A percentile compares a stretch with the other conserved stretches of the same genome.
Conservation (phyloP, 305 asterid genomes). For the Fraxinus sp. region DNA sequence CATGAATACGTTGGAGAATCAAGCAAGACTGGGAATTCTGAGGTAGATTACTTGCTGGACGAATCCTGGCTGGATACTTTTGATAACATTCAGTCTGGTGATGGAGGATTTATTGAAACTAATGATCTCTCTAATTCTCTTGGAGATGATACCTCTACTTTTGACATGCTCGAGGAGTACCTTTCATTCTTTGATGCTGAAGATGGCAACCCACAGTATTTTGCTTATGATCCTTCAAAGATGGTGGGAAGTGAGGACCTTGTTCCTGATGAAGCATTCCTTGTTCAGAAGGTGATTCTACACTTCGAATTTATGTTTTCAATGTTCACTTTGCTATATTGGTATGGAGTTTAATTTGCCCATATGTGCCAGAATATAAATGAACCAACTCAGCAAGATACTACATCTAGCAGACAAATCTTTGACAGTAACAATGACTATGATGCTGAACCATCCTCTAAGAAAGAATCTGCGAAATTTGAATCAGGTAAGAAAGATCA, state of each 20-base stretch:
- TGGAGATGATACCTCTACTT: conserved; percentile 37
- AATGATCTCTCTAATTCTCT: conserved; percentile 59
- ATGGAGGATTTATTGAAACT: conserved; percentile 67
- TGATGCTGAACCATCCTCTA: conserved; percentile 33
- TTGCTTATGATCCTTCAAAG: conserved; percentile 45
- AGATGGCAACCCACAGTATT: conserved; percentile 38
- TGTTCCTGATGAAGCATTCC: conserved; percentile 35
- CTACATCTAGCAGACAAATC: conserved; percentile 33
- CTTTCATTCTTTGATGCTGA: conserved; percentile 58
- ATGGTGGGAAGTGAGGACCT: conserved; percentile 39
- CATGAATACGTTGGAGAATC: conserved; percentile 42
- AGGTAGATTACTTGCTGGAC: conserved; percentile 32
- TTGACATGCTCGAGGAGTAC: conserved; percentile 65
- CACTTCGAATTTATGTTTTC: neutral
- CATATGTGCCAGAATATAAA: conserved; percentile 37
- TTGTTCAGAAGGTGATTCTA: conserved; percentile 45
- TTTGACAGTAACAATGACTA: conserved; percentile 26
- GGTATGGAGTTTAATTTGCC: conserved; percentile 10
- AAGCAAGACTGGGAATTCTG: conserved; percentile 26
- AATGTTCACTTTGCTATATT: conserved; percentile 2
- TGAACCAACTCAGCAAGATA: conserved; percentile 34
- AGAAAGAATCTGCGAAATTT: conserved; percentile 33
- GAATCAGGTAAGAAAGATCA: conserved; percentile 46
- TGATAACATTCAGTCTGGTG: conserved; percentile 44
- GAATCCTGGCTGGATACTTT: conserved; percentile 41